phyloP scores from a whole-genome alignment of 2,329 filamentous ascomycete species.

The Beauveria sp. region DNA sequence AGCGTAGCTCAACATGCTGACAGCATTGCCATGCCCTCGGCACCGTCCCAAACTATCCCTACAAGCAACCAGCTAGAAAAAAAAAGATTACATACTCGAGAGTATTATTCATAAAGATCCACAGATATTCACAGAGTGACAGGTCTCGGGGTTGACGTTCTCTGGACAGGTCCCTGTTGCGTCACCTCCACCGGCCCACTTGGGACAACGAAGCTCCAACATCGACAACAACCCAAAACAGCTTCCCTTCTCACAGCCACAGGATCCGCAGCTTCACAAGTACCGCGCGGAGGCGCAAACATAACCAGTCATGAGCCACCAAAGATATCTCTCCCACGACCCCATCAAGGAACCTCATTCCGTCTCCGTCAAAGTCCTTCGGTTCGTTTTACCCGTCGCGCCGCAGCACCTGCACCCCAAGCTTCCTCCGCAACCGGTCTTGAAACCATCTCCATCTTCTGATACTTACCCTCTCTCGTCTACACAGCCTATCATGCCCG shows the following conservation, averaged over 20 bases:
- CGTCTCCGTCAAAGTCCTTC: conserved; percentile 68
- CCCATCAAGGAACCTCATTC: conserved; percentile 67
- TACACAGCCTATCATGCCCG: conserved; percentile 69
- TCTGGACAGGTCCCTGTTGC: background rate
- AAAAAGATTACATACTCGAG: no score
- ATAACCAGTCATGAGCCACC: conserved; percentile 43
- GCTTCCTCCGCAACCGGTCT: background rate
- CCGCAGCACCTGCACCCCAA: background rate
- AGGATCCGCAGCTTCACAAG: background rate
- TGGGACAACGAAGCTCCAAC: background rate
- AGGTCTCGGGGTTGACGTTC: background rate
- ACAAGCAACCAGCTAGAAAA: no score
- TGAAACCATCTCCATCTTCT: no score
- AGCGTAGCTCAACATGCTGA: no score
- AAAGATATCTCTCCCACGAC: conserved; percentile 49
- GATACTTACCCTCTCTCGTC: no score
- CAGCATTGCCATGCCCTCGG: no score
- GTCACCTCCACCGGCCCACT: background rate
- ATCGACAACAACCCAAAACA: no score
- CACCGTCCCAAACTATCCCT: no score
- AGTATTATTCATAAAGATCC: no score
- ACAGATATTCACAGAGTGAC: no score
- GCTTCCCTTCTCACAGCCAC: background rate
- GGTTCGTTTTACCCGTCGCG: conserved; percentile 35
- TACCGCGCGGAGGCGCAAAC: background rate